A percentile compares a stretch with the other conserved stretches of the same genome.
phyloP scores from a whole-genome alignment of 2,329 filamentous ascomycete species.

The Pyrenochaeta sp. region DNA sequence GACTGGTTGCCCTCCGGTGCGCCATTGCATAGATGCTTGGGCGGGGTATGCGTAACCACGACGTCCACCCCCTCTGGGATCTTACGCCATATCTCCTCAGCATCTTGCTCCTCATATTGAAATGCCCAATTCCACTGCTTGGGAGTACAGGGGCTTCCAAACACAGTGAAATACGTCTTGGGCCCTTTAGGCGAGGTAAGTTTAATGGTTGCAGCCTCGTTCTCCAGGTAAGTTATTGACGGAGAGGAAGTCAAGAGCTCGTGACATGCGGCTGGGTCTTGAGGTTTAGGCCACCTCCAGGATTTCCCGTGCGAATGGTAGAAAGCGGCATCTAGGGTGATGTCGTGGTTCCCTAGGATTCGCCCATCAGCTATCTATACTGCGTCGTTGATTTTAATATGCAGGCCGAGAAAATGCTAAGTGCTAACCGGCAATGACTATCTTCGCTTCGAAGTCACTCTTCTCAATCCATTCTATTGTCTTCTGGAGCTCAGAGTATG shows the following conservation, averaged over 20 bases:
- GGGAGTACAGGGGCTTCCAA: slow-evolving; percentile 74
- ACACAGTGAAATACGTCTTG: slow-evolving; percentile 70
- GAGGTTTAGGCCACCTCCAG: slow-evolving; percentile 65
- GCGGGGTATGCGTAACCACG: slow-evolving; percentile 75
- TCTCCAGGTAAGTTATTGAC: slow-evolving; percentile 71
- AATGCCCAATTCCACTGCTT: slow-evolving; percentile 71
- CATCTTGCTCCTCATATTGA: slow-evolving; percentile 61
- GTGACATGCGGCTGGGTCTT: slow-evolving; percentile 64
- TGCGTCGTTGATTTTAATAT: not conserved
- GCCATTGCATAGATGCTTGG: slow-evolving; percentile 66
- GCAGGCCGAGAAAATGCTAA: slow-evolving; percentile 2
- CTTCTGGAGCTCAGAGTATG: slow-evolving; percentile 63
- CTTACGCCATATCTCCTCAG: slow-evolving; percentile 63
- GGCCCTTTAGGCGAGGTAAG: slow-evolving; percentile 65
- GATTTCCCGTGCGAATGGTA: slow-evolving; percentile 62
- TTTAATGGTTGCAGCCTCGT: slow-evolving; percentile 63
- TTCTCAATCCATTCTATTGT: slow-evolving; percentile 73
- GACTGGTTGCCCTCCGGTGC: slow-evolving; percentile 41
- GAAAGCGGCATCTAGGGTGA: slow-evolving; percentile 73
- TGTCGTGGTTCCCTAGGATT: slow-evolving; percentile 74
- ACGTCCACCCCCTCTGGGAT: slow-evolving; percentile 71
- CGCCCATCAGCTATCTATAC: not conserved
- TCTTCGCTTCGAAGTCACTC: slow-evolving; percentile 73
- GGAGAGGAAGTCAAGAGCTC: slow-evolving; percentile 59
- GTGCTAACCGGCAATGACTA: slow-evolving; percentile 70